Percentiles rank a stretch among this genome's conserved stretches.
Evolutionary conservation across 2,329 filamentous ascomycete species (phyloP).

Genomic region (Dryadomyces quercus-mongolicae): DNA sequence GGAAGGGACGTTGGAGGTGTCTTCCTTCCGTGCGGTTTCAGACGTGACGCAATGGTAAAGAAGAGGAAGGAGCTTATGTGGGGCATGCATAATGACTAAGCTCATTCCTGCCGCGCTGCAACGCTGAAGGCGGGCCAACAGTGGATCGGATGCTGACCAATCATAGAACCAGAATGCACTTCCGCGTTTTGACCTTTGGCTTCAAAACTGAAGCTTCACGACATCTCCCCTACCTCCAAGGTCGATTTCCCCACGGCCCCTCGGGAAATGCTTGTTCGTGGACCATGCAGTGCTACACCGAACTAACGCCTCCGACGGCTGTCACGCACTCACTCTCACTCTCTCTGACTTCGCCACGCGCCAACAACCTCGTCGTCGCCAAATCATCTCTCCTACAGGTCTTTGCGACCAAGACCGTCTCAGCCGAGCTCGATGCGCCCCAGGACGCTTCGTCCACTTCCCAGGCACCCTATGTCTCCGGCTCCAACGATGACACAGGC

Average conservation of each 20-base stretch:
- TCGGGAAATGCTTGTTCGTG: neutral
- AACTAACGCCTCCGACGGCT: conserved; percentile 86
- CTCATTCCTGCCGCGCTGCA: neutral
- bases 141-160: too few species aligned
- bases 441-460: conserved; percentile 21
- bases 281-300: conserved; percentile 91
- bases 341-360: conserved; percentile 62
- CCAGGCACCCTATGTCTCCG: conserved; percentile 15
- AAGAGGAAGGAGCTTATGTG: neutral
- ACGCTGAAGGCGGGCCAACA: too few species aligned
- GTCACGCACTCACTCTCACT: conserved; percentile 78
- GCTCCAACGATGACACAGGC: conserved; percentile 49
- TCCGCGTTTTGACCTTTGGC: too few species aligned
- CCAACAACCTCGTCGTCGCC: conserved; percentile 79
- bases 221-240: neutral
- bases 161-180: too few species aligned
- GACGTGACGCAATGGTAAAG: conserved; percentile 1
- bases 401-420: conserved; percentile 60
- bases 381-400: conserved; percentile 90
- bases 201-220: too few species aligned
- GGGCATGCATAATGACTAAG: neutral
- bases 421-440: conserved; percentile 45
- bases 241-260: neutral
- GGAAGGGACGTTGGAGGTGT: neutral
- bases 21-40: neutral